A percentile compares a stretch with the other conserved stretches of the same genome.
Evolutionary conservation across 495 filamentous ascomycete genomes (phyloP).

Genomic region (Hypomontagnella monticulosa): DNA sequence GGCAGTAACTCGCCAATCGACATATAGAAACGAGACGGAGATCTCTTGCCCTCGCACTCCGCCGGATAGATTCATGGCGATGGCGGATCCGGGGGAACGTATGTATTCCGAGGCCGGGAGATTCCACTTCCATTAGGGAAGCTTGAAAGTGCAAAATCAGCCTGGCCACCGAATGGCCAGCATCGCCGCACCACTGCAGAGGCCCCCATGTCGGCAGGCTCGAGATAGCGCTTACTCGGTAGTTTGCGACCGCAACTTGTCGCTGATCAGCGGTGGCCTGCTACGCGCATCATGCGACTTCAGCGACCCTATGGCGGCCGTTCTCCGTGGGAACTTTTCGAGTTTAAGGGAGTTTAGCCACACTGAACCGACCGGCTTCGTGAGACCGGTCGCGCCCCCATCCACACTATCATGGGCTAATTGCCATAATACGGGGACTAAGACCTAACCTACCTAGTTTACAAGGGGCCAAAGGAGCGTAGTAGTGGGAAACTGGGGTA

Average conservation of each 20-base stretch:
- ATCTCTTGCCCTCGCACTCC: too few species aligned
- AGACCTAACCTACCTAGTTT: too few species aligned
- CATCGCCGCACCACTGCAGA: conserved; percentile 27
- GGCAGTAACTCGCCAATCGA: too few species aligned
- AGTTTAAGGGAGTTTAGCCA: conserved; percentile 19
- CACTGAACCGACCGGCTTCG: conserved; percentile 24
- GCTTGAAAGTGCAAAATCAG: conserved; percentile 31
- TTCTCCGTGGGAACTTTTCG: conserved; percentile 18
- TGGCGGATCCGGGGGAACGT: background rate
- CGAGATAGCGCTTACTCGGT: conserved; percentile 27
- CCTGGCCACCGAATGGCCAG: conserved; percentile 9
- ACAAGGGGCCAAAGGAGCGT: too few species aligned
- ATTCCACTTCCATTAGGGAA: background rate
- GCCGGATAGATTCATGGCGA: too few species aligned
- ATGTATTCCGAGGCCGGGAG: conserved; percentile 1
- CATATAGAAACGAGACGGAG: too few species aligned
- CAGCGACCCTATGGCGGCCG: conserved; percentile 15
- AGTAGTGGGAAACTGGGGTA: too few species aligned
- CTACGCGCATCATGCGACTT: conserved; percentile 32
- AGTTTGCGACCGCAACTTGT: conserved; percentile 28
- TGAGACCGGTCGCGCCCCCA: conserved; percentile 1
- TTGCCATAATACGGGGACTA: background rate
- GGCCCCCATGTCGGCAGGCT: conserved; percentile 16
- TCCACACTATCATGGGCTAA: background rate
- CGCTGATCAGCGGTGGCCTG: conserved; percentile 23